Evolutionary conservation across 2,329 filamentous ascomycete species (phyloP).

Genomic region (Camptophora hylomeconis): DNA sequence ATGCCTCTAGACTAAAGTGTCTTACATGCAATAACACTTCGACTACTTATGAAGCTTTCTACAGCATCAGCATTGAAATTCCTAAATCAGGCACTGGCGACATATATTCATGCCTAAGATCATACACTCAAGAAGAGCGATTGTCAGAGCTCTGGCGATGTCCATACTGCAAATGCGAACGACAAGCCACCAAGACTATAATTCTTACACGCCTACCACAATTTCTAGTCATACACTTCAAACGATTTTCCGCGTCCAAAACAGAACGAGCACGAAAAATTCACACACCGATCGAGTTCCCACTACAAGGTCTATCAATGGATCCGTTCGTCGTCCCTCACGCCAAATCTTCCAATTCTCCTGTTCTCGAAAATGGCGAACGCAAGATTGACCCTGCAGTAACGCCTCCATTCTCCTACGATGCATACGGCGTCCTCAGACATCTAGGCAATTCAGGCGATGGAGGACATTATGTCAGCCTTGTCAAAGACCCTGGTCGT

Average conservation of each 20-base stretch:
- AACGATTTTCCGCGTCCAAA: conserved; percentile 50
- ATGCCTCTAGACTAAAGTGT: conserved; percentile 49
- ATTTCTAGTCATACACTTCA: conserved; percentile 65
- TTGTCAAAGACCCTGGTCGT: conserved; percentile 47
- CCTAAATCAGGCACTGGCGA: conserved; percentile 46
- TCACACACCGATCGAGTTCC: conserved; percentile 60
- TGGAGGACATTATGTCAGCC: conserved; percentile 68
- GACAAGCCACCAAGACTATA: conserved; percentile 55
- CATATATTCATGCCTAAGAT: conserved; percentile 55
- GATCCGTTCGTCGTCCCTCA: conserved; percentile 45
- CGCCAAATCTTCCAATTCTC: conserved; percentile 23
- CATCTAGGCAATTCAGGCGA: conserved; percentile 57
- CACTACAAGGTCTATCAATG: conserved; percentile 56
- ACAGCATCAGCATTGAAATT: conserved; percentile 59
- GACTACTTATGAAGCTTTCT: conserved; percentile 58
- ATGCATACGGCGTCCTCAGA: conserved; percentile 73
- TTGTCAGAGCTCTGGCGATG: conserved; percentile 58
- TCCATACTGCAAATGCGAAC: conserved; percentile 56
- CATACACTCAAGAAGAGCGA: conserved; percentile 55
- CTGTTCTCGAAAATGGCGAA: conserved; percentile 7
- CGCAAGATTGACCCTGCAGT: conserved; percentile 22
- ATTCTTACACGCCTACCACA: conserved; percentile 68
- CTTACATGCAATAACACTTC: conserved; percentile 49
- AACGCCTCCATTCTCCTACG: conserved; percentile 55
- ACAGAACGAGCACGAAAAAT: conserved; percentile 52